A percentile compares a stretch with the other conserved stretches of the same genome.
Evolutionary conservation across 2,329 filamentous ascomycete genomes (phyloP).

Genomic region (Corniculantispora saksenae): DNA sequence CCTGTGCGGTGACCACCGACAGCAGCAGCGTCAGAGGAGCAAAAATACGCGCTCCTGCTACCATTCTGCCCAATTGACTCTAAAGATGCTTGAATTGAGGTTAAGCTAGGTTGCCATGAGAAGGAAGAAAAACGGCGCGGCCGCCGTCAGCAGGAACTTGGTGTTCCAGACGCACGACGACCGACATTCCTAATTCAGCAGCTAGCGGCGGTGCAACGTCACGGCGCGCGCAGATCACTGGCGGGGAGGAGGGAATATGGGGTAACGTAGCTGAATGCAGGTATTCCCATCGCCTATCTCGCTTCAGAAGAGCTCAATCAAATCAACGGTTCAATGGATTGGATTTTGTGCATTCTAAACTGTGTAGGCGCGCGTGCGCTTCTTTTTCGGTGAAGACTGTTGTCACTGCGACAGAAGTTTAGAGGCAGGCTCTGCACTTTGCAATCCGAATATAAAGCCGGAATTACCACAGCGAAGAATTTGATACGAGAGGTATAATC

Average conservation of each 20-base stretch:
- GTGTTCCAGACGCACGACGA: neutral
- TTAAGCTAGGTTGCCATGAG: neutral
- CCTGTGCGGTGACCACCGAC: constrained; percentile 23
- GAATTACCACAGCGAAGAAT: too few species aligned
- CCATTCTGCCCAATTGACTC: neutral
- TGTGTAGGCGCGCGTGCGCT: too few species aligned
- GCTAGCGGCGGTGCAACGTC: neutral
- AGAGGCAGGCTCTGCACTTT: too few species aligned
- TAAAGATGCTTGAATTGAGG: neutral
- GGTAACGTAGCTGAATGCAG: constrained; percentile 3
- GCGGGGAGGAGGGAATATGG: neutral
- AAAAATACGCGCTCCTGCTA: neutral
- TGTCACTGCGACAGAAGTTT: too few species aligned
- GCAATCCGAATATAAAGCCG: too few species aligned
- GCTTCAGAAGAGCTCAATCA: too few species aligned
- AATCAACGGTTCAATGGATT: too few species aligned
- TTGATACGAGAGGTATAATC: too few species aligned
- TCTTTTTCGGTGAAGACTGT: too few species aligned
- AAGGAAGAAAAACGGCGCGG: neutral
- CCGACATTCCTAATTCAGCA: constrained; percentile 3
- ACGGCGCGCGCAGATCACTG: neutral
- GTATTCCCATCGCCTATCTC: too few species aligned
- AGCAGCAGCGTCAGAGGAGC: neutral
- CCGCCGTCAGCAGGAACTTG: neutral
- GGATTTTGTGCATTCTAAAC: too few species aligned